Conservation (phyloP, 1,284 basidiomycete genomes). For the Vanrija sp. region DNA sequence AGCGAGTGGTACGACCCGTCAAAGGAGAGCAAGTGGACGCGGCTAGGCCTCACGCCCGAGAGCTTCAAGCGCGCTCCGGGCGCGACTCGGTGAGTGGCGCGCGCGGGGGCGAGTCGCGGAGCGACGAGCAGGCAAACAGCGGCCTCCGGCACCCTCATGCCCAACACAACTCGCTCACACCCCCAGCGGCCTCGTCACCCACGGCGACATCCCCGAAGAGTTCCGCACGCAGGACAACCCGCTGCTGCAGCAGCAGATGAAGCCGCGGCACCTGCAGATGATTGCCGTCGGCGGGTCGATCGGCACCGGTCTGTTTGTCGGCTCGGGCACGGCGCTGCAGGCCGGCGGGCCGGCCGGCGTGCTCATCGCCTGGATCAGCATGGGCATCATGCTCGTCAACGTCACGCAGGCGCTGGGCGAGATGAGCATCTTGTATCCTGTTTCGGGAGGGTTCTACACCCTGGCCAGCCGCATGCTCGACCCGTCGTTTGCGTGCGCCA, state of each 20-base stretch:
- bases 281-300: constrained; percentile 51
- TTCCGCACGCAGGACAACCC: constrained; percentile 36
- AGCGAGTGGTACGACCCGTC: constrained; percentile 46
- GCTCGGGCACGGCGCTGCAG: constrained; percentile 50
- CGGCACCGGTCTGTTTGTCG: constrained; percentile 29
- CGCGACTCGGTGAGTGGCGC: constrained; percentile 28
- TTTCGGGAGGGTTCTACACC: constrained; percentile 52
- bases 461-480: constrained; percentile 44
- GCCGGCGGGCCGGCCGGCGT: constrained; percentile 53
- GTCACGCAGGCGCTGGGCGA: constrained; percentile 49
- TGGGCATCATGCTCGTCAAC: constrained; percentile 24
- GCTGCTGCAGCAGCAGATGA: constrained; percentile 49
- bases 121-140: neutral
- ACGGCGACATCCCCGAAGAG: constrained; percentile 35
- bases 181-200: constrained; percentile 29
- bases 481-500: constrained; percentile 39
- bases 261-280: constrained; percentile 45
- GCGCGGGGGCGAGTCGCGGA: neutral
- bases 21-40: constrained; percentile 44
- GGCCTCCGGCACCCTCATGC: no score
- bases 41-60: constrained; percentile 47
- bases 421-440: constrained; percentile 51
- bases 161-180: neutral
- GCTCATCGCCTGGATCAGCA: constrained; percentile 47
- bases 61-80: constrained; percentile 51